Conservation (phyloP, 164 flowering plant genomes). For the Umbellularia californica region DNA sequence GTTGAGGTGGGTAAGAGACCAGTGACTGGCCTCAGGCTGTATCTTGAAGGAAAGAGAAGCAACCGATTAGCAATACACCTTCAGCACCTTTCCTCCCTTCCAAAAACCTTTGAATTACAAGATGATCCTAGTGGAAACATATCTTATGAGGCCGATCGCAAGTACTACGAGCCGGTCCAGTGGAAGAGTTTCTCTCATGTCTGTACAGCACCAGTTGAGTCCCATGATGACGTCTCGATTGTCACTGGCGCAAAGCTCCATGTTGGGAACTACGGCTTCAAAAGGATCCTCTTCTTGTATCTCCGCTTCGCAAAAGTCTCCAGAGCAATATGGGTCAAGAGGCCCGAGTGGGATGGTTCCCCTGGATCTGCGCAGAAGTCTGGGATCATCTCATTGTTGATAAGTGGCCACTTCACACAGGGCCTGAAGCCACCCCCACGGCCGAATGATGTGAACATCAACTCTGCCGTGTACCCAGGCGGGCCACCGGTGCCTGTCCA, state of each 20-base stretch:
- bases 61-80: slow-evolving; percentile 77
- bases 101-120: slow-evolving; percentile 57
- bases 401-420: slow-evolving; percentile 79
- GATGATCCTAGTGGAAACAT: slow-evolving; percentile 48
- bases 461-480: slow-evolving; percentile 93
- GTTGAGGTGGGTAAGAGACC: slow-evolving; percentile 85
- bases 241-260: slow-evolving; percentile 88
- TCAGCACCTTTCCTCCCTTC: slow-evolving; percentile 87
- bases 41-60: slow-evolving; percentile 78
- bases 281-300: slow-evolving; percentile 67
- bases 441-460: slow-evolving; percentile 81
- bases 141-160: slow-evolving; percentile 44
- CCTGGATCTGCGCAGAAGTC: slow-evolving; percentile 74
- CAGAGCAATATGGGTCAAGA: slow-evolving; percentile 54
- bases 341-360: slow-evolving; percentile 89
- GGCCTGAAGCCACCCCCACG: slow-evolving; percentile 70
- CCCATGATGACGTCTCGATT: slow-evolving; percentile 71
- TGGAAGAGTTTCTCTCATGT: slow-evolving; percentile 95
- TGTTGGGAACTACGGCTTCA: slow-evolving; percentile 68
- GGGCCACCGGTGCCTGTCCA: slow-evolving; percentile 89
- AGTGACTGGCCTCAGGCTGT: slow-evolving; percentile 80
- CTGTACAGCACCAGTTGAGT: slow-evolving; percentile 94
- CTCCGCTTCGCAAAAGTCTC: slow-evolving; percentile 67
- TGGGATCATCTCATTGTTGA: slow-evolving; percentile 81
- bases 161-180: slow-evolving; percentile 74